Conservation (phyloP, 73 alveolate genomes). For the Halteria grandinella region DNA sequence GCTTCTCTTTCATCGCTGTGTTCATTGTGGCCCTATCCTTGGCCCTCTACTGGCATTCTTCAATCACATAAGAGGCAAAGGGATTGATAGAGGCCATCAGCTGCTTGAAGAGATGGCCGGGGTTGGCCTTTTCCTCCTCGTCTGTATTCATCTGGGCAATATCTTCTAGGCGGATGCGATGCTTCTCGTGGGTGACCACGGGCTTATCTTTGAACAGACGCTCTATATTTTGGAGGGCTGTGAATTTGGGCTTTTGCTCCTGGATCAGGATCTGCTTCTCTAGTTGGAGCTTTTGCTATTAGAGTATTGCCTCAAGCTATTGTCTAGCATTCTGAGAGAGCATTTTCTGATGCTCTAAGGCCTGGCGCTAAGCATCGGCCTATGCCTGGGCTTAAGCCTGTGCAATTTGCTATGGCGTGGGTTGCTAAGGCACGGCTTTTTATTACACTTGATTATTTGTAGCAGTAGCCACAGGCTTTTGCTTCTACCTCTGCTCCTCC, state of each 20-base stretch:
- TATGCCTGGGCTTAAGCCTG: too few relatives aligned
- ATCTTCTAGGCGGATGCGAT: constrained; percentile 23
- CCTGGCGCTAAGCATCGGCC: too few relatives aligned
- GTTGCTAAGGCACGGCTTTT: too few relatives aligned
- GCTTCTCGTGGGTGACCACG: constrained; percentile 50
- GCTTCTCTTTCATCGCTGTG: background rate
- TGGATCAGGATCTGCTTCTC: background rate
- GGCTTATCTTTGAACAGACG: constrained; percentile 26
- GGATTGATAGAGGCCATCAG: constrained; percentile 43
- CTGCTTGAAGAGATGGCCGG: constrained; percentile 14
- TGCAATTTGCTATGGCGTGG: too few relatives aligned
- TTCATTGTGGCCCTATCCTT: background rate
- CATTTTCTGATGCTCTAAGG: too few relatives aligned
- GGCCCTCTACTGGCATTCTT: constrained; percentile 1
- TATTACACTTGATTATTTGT: too few relatives aligned
- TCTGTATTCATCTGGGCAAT: constrained; percentile 5
- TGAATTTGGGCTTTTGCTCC: constrained; percentile 28
- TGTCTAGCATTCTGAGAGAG: background rate
- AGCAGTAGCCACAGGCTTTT: too few relatives aligned
- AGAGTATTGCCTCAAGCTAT: background rate
- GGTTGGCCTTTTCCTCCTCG: background rate
- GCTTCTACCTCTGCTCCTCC: constrained; percentile 15
- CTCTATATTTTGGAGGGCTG: constrained; percentile 36
- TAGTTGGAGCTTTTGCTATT: constrained; percentile 9
- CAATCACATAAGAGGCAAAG: background rate